Evolutionary conservation across 83 land plant species (phyloP).

Genomic region (Picea abies): DNA sequence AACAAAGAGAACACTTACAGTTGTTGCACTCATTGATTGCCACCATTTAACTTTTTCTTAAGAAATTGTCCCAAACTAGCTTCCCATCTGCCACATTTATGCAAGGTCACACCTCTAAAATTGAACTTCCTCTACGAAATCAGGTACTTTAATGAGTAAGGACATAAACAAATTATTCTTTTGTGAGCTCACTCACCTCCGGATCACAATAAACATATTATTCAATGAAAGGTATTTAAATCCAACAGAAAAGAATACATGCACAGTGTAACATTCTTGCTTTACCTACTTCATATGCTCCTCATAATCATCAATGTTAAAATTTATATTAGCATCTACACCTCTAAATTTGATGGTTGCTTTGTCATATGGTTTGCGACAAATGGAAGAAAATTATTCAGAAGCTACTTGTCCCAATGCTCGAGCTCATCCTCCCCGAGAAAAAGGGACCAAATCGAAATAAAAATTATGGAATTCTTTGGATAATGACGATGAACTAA

Average conservation of each 20-base stretch:
- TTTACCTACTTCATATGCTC: conserved; percentile 43
- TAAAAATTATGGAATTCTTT: too few species aligned
- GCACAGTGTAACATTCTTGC: too few species aligned
- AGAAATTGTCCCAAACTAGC: conserved; percentile 49
- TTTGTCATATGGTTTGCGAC: conserved; percentile 41
- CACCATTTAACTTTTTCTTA: conserved; percentile 31
- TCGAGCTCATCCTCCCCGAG: too few species aligned
- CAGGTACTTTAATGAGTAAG: conserved; percentile 49
- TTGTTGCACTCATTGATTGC: too few species aligned
- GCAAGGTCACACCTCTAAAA: conserved; percentile 49
- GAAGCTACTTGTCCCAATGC: too few species aligned
- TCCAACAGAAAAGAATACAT: too few species aligned
- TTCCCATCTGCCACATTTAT: conserved; percentile 58
- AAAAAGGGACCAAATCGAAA: too few species aligned
- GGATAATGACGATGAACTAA: too few species aligned
- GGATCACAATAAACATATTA: background rate
- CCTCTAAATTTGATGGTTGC: conserved; percentile 57
- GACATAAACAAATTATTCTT: conserved; percentile 50
- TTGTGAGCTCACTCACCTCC: conserved; percentile 40
- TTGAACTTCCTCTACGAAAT: conserved; percentile 46
- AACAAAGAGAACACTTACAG: too few species aligned
- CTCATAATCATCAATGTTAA: conserved; percentile 39
- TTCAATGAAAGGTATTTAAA: too few species aligned
- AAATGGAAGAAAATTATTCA: too few species aligned
- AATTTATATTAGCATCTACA: conserved; percentile 49